Conservation (phyloP, 2,329 filamentous ascomycete species). For the Aspergillus spinulosporus region DNA sequence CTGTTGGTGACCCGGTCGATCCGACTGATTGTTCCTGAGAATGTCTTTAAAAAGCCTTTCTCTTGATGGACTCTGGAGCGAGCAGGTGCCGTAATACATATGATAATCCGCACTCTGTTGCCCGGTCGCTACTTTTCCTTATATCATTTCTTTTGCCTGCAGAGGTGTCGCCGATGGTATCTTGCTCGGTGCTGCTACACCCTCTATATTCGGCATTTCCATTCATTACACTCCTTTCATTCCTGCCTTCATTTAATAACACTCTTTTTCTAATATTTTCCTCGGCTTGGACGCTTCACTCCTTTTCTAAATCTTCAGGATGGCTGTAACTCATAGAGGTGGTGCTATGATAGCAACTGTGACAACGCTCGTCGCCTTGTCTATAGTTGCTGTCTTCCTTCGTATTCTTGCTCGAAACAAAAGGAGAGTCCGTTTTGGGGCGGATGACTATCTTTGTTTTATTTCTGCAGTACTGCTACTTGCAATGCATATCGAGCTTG, state of each 20-base stretch:
- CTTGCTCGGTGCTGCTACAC: neutral
- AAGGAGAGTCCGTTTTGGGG: conserved; percentile 30
- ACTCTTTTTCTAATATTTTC: neutral
- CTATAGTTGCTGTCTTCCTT: conserved; percentile 27
- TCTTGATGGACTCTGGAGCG: neutral
- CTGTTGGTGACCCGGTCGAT: too few species aligned
- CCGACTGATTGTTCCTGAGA: neutral
- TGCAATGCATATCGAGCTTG: conserved; percentile 33
- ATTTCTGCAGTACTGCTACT: conserved; percentile 29
- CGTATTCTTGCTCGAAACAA: conserved; percentile 30
- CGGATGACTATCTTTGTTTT: conserved; percentile 36
- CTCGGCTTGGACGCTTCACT: neutral
- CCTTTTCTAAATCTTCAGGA: conserved; percentile 12
- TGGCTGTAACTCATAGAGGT: conserved; percentile 30
- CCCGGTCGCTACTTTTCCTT: neutral
- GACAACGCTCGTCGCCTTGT: conserved; percentile 31
- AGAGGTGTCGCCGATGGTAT: neutral
- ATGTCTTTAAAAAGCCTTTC: neutral
- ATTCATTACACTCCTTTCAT: too few species aligned
- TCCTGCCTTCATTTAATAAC: too few species aligned
- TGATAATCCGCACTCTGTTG: neutral
- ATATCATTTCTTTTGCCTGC: neutral
- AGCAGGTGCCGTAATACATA: conserved; percentile 5
- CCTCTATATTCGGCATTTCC: too few species aligned
- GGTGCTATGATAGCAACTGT: conserved; percentile 33